Base-by-base conservation (phyloP, 345 rosid species). In the Linum lewisii region DNA sequence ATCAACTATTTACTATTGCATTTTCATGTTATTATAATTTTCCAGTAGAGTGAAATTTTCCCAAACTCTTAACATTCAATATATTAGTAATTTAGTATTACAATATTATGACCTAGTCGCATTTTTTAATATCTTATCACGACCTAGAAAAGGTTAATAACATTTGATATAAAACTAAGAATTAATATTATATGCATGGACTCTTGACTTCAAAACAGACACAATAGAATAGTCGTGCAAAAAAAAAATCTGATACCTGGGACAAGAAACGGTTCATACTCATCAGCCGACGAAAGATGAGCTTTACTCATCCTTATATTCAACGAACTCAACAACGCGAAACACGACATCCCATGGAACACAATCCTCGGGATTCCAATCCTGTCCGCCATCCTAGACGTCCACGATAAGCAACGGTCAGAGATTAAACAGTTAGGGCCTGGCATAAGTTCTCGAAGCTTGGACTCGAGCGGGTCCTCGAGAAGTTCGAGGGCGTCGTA, bases 301-400 rank as follows among this genome's bases (percentile, higher is more conserved):
- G 81, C 63, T 16, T 65, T 64, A 14, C 72, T 64, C 26, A 68
- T 71, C 60, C 78, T 72, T 11, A 87, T 52, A 10, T 79, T 87
- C 64, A 74, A 79, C 22, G 82, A 64, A 58, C 85, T 75, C 60
- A 87, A 61, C 66, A 85, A 63, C 16, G 93, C 77, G 65, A 84
- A 90, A 54, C 88, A 77, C 14, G 84, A 64, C 93, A 82, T 83
- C 56, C 93, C 95, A 16, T 87, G 87, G 52, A 90, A 90, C 65
- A 85, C 86, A 51, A 90, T 68, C 62, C 97, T 75, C 0, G 95
- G 92, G 37, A 87, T 63, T n/a, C 75, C 61, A 66, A 90, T 78
- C 52, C 58, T 73, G 38, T 64, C 61, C 0, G 97, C 88, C 0
- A 72, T 75, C 65, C 52, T 58, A 1, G 80, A 54, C 0, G 93